Conservation (phyloP, 371 early-diverging fungal genomes). For the Sanchytrium tribonematis region DNA sequence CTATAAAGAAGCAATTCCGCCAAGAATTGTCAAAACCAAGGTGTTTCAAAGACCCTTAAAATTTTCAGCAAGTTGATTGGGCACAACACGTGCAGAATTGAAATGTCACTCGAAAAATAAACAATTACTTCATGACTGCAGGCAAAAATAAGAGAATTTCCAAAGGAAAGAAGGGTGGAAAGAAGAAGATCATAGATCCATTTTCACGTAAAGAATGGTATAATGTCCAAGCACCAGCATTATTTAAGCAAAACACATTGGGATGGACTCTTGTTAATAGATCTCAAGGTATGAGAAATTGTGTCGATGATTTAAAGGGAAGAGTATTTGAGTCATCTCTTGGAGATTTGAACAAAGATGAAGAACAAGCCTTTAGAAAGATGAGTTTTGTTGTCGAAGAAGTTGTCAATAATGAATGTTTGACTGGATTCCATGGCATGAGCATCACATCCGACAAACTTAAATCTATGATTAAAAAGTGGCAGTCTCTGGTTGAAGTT, state of each 20-base stretch:
- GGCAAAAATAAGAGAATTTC: conserved; percentile 29
- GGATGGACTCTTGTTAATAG: conserved; percentile 99
- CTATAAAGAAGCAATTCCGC: too few species aligned
- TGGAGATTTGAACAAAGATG: conserved; percentile 89
- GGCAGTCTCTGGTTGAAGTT: conserved; percentile 98
- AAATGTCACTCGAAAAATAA: too few species aligned
- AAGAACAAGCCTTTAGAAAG: conserved; percentile 88
- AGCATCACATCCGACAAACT: conserved; percentile 98
- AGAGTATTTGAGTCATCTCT: conserved; percentile 94
- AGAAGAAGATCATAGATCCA: conserved; percentile 85
- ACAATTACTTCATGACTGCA: too few species aligned
- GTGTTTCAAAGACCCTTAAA: too few species aligned
- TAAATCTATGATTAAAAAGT: conserved; percentile 98
- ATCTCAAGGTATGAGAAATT: conserved; percentile 82
- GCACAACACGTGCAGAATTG: too few species aligned
- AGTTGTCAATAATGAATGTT: conserved; percentile 90
- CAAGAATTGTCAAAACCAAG: too few species aligned
- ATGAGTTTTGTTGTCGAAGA: conserved; percentile 92
- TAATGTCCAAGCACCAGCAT: conserved; percentile 88
- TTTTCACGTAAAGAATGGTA: conserved; percentile 98
- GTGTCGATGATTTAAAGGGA: conserved; percentile 73
- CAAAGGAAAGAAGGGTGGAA: conserved; percentile 87
- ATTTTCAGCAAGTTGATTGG: too few species aligned
- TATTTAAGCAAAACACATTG: conserved; percentile 70
- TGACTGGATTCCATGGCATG: conserved; percentile 99